These are phyloP conservation scores for Hymenoscyphus salicellus DNA, from an alignment of 2,329 filamentous ascomycete species.

Conservation along the genomic window DNA sequence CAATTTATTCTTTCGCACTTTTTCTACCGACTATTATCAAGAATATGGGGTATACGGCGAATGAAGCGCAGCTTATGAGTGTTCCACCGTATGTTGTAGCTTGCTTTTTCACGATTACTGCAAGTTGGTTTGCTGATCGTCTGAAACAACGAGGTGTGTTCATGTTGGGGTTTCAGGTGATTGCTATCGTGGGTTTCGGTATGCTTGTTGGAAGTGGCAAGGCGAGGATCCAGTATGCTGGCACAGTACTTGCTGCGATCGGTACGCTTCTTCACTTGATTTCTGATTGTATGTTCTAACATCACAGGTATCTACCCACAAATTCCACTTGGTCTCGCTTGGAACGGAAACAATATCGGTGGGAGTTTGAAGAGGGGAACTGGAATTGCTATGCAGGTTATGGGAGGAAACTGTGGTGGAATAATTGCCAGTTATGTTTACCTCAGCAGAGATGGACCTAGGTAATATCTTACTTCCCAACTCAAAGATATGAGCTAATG, in stretches of 20 bases:
- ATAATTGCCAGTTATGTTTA: conserved; percentile 51
- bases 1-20: conserved; percentile 44
- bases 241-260: conserved; percentile 75
- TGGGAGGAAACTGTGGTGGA: conserved; percentile 87
- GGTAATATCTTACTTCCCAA: conserved; percentile 17
- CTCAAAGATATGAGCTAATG: not conserved
- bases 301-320: conserved; percentile 72
- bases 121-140: conserved; percentile 74
- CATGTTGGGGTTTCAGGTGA: conserved; percentile 60
- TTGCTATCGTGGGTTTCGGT: conserved; percentile 72
- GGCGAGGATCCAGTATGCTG: conserved; percentile 73
- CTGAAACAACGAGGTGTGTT: conserved; percentile 68
- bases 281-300: too few relatives aligned
- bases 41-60: conserved; percentile 54
- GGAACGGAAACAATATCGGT: conserved; percentile 83
- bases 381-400: conserved; percentile 80
- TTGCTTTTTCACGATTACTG: conserved; percentile 60
- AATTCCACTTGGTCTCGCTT: conserved; percentile 79
- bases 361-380: conserved; percentile 91
- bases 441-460: conserved; percentile 39
- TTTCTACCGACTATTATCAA: conserved; percentile 43
- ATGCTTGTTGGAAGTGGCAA: conserved; percentile 68
- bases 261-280: conserved; percentile 26
- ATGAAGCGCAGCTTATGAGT: conserved; percentile 47
- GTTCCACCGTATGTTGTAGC: conserved; percentile 61